phyloP scores from a whole-genome alignment of 371 early-diverging fungal genomes.

The Mucor mucedo region DNA sequence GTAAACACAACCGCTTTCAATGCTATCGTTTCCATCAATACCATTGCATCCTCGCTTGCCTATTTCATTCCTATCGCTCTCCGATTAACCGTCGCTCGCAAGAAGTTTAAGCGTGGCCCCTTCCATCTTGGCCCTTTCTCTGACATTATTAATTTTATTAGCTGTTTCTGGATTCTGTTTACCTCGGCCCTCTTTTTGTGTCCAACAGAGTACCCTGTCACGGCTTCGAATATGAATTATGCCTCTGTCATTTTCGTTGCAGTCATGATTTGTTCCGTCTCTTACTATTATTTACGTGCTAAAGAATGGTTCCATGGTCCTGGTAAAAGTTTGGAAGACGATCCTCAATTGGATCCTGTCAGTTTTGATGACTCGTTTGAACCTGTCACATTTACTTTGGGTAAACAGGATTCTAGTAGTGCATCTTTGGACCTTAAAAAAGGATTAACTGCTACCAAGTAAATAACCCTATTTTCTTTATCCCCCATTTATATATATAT shows the following conservation, averaged over 20 bases:
- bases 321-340: constrained; percentile 40
- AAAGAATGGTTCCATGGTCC: constrained; percentile 57
- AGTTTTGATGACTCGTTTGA: constrained; percentile 25
- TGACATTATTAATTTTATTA: constrained; percentile 46
- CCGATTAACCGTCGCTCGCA: constrained; percentile 56
- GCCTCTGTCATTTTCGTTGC: constrained; percentile 46
- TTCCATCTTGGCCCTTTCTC: constrained; percentile 63
- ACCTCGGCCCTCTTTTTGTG: constrained; percentile 67
- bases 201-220: constrained; percentile 64
- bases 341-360: constrained; percentile 25
- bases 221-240: constrained; percentile 55
- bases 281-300: constrained; percentile 57
- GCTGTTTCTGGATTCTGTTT: constrained; percentile 61
- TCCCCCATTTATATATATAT: background rate
- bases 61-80: constrained; percentile 75
- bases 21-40: constrained; percentile 75
- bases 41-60: constrained; percentile 73
- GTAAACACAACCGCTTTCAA: constrained; percentile 58
- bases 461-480: background rate
- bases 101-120: constrained; percentile 59
- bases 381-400: constrained; percentile 7
- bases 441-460: background rate
- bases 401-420: background rate
- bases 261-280: constrained; percentile 33
- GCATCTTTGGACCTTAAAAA: background rate